These are phyloP conservation scores for Scytalidium sp. DNA, from an alignment of 2,329 filamentous ascomycete species.

Conservation along the genomic window DNA sequence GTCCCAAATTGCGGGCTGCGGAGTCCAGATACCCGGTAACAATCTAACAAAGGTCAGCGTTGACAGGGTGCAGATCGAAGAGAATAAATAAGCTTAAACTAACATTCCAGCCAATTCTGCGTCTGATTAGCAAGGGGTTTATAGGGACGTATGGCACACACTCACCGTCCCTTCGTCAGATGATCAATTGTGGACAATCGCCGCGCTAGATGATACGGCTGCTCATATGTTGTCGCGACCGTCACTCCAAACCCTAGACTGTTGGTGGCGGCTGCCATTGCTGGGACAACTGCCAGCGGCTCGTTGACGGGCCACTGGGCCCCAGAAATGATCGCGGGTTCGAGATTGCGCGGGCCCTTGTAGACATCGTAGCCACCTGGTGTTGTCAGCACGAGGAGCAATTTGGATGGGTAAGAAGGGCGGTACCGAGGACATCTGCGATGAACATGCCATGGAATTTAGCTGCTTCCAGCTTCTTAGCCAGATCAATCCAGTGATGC, in stretches of 20 bases:
- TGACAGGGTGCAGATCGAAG: neutral
- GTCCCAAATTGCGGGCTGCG: constrained; percentile 59
- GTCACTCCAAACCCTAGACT: constrained; percentile 65
- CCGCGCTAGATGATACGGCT: constrained; percentile 65
- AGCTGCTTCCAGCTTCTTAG: constrained; percentile 54
- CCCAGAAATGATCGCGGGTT: constrained; percentile 56
- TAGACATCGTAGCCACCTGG: constrained; percentile 63
- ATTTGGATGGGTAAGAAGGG: neutral
- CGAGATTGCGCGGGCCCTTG: constrained; percentile 41
- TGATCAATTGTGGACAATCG: constrained; percentile 64
- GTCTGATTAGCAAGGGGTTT: constrained; percentile 48
- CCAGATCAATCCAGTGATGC: constrained; percentile 58
- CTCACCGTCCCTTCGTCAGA: constrained; percentile 48
- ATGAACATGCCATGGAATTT: constrained; percentile 66
- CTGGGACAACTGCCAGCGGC: constrained; percentile 56
- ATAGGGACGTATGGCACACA: neutral
- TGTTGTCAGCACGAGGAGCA: neutral
- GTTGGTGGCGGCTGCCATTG: constrained; percentile 65
- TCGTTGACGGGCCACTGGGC: constrained; percentile 70
- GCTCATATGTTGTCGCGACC: constrained; percentile 63
- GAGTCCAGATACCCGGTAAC: constrained; percentile 66
- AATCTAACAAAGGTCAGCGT: constrained; percentile 65
- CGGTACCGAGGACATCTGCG: constrained; percentile 52
- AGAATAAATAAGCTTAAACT: neutral
- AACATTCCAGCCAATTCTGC: constrained; percentile 46